Conservation (phyloP, 352 stramenopile species). For the Plasmopara viticola region DNA sequence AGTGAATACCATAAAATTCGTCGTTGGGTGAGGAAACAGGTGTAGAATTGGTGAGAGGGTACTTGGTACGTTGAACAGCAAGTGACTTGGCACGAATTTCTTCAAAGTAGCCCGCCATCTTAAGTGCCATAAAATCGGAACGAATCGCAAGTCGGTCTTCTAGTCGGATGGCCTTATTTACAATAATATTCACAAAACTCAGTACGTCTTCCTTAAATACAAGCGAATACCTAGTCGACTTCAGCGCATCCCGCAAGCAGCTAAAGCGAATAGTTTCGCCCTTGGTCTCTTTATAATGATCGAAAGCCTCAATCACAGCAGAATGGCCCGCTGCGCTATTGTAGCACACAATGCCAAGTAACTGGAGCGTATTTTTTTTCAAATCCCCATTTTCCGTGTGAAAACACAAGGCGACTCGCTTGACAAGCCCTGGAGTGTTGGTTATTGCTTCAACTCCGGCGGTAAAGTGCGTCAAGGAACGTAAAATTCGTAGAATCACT, state of each 20-base stretch:
- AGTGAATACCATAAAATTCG: constrained; percentile 14
- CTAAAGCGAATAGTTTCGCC: constrained; percentile 75
- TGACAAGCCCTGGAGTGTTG: constrained; percentile 72
- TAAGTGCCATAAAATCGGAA: constrained; percentile 77
- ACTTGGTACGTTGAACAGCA: constrained; percentile 66
- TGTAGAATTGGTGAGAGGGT: constrained; percentile 40
- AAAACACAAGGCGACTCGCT: constrained; percentile 75
- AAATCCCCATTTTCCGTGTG: constrained; percentile 78
- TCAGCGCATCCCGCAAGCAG: constrained; percentile 73
- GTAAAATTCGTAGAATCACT: constrained; percentile 67
- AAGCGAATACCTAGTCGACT: constrained; percentile 75
- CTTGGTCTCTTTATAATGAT: constrained; percentile 81
- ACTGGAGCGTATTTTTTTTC: constrained; percentile 76
- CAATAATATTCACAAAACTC: constrained; percentile 87
- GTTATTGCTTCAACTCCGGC: constrained; percentile 77
- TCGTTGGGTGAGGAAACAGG: constrained; percentile 18
- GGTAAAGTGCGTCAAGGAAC: constrained; percentile 73
- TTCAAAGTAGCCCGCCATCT: constrained; percentile 84
- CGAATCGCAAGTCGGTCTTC: constrained; percentile 79
- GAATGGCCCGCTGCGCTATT: constrained; percentile 79
- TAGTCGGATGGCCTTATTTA: constrained; percentile 82
- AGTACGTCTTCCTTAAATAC: constrained; percentile 87
- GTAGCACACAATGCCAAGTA: constrained; percentile 82
- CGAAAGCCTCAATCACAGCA: constrained; percentile 75
- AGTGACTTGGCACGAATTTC: constrained; percentile 79